Conservation (phyloP, 2,329 filamentous ascomycete species). For the Pyricularia grisea region DNA sequence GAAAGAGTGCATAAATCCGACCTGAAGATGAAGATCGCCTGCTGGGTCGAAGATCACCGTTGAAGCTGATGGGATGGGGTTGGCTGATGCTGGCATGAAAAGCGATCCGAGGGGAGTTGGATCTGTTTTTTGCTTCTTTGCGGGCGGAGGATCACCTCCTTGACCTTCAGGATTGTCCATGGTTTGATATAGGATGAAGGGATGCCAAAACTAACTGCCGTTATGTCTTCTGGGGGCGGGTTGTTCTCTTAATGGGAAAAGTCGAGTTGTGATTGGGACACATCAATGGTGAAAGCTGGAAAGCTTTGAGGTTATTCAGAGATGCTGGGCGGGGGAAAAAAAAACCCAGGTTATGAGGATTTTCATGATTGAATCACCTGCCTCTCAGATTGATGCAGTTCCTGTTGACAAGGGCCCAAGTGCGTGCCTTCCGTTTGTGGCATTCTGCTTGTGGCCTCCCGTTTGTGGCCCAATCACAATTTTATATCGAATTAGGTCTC, state of each 20-base stretch:
- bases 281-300: background rate
- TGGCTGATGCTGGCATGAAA: too few species aligned
- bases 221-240: background rate
- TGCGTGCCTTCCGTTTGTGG: background rate
- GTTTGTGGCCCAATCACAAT: background rate
- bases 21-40: background rate
- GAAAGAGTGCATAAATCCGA: background rate
- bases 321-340: background rate
- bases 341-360: background rate
- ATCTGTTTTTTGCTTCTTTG: background rate
- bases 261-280: background rate
- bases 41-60: background rate
- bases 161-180: background rate
- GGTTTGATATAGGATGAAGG: background rate
- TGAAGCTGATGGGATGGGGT: accelerated
- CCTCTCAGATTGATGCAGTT: background rate
- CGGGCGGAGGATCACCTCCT: background rate
- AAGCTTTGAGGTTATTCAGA: background rate
- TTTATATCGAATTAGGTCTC: background rate
- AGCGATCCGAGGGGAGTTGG: too few species aligned
- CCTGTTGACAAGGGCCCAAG: background rate
- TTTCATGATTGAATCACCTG: background rate
- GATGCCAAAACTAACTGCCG: background rate
- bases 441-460: too few species aligned
- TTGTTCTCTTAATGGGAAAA: background rate